These are phyloP conservation scores for Pseudoneurospora amorphoporcata DNA, from an alignment of 495 filamentous ascomycete species.

Conservation along the genomic window DNA sequence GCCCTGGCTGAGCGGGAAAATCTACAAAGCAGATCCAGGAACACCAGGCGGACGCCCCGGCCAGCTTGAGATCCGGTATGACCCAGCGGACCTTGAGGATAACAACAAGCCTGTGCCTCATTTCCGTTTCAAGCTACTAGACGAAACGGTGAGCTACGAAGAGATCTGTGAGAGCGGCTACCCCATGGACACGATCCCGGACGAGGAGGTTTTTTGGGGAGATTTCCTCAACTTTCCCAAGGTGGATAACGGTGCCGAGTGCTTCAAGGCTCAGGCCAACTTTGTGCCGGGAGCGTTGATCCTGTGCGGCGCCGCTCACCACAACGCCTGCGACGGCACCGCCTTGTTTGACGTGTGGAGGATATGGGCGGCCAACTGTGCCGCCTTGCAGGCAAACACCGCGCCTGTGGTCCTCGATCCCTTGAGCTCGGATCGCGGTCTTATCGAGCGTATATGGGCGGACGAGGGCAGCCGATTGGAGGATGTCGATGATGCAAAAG, in stretches of 20 bases:
- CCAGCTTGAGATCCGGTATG: slow-evolving; percentile 14
- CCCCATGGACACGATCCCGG: slow-evolving; percentile 2
- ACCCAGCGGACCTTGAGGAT: background rate
- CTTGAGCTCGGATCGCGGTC: background rate
- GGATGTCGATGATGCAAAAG: no score
- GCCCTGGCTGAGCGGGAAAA: slow-evolving; percentile 11
- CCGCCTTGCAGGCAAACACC: background rate
- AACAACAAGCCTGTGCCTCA: slow-evolving; percentile 1
- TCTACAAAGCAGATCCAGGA: background rate
- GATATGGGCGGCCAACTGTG: slow-evolving; percentile 8
- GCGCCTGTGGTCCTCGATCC: background rate
- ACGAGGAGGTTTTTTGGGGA: slow-evolving; percentile 4
- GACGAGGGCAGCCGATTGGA: background rate
- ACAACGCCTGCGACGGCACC: slow-evolving; percentile 4
- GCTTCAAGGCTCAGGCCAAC: slow-evolving; percentile 10
- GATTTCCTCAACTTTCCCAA: background rate
- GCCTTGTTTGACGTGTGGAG: slow-evolving; percentile 1
- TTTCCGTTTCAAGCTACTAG: slow-evolving; percentile 4
- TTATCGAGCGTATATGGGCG: slow-evolving; percentile 4
- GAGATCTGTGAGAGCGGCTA: slow-evolving; percentile 6
- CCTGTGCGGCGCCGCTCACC: slow-evolving; percentile 1
- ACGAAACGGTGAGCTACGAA: background rate
- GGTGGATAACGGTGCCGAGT: slow-evolving; percentile 5
- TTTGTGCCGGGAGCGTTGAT: slow-evolving; percentile 9
- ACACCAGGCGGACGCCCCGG: slow-evolving; percentile 10